A percentile compares a stretch with the other conserved stretches of the same genome.
Conservation (phyloP, 441 rosid species). For the Flueggea neowawraea region DNA sequence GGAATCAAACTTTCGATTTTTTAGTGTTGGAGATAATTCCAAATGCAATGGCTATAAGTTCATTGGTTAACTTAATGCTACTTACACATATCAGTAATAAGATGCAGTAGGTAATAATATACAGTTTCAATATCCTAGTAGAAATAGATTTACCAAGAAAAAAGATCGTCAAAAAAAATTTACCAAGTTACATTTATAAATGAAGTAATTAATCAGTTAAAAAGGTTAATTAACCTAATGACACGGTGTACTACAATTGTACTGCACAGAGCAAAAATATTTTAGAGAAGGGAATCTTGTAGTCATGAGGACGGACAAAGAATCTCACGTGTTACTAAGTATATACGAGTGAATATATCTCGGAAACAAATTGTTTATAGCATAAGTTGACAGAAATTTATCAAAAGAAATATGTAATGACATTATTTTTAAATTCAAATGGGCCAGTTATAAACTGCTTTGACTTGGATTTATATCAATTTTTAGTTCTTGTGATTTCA, state of each 20-base stretch:
- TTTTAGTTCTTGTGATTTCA: slow-evolving; percentile 17
- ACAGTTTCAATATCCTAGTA: too few relatives aligned
- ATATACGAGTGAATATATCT: slow-evolving; percentile 19
- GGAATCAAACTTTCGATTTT: too few relatives aligned
- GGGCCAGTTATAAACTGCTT: slow-evolving; percentile 23
- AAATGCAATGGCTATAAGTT: too few relatives aligned
- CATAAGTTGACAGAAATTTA: slow-evolving; percentile 22
- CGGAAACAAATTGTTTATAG: not conserved
- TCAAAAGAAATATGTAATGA: not conserved
- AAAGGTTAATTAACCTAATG: not conserved
- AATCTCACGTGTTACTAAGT: slow-evolving; percentile 16
- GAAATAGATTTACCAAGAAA: too few relatives aligned
- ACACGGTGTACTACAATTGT: slow-evolving; percentile 2
- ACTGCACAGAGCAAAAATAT: not conserved
- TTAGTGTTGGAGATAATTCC: too few relatives aligned
- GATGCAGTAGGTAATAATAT: too few relatives aligned
- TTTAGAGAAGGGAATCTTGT: slow-evolving; percentile 26
- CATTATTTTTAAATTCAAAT: not conserved
- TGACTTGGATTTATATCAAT: slow-evolving; percentile 25
- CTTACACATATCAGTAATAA: too few relatives aligned
- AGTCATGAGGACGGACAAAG: slow-evolving; percentile 15
- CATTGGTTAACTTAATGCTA: too few relatives aligned
- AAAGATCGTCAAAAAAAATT: too few relatives aligned
- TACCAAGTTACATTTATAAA: too few relatives aligned
- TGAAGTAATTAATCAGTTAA: not conserved